phyloP scores from a whole-genome alignment of 805 yeast genomes.

The Ogataea parapolymorpha region DNA sequence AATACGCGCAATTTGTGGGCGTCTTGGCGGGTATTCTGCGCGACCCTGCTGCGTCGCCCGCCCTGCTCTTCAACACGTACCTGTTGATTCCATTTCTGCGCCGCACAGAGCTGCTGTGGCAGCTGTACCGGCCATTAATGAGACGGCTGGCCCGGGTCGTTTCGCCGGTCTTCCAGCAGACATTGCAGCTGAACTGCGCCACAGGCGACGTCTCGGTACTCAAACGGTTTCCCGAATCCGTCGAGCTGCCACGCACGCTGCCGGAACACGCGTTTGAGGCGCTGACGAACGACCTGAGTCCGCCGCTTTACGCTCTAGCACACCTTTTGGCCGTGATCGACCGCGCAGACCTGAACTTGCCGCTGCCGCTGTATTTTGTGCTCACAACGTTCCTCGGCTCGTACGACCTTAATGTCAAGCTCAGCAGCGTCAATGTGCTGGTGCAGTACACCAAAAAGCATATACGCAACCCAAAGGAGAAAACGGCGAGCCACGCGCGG shows the following conservation, averaged over 20 bases:
- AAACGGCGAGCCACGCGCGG: constrained; percentile 21
- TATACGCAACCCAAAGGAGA: constrained; percentile 10
- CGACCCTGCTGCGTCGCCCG: constrained; percentile 4
- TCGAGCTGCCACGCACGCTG: constrained; percentile 22
- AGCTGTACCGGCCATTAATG: constrained; percentile 23
- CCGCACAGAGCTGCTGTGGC: constrained; percentile 7
- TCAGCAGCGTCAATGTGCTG: constrained; percentile 29
- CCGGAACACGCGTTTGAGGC: constrained; percentile 16
- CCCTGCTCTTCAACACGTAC: constrained; percentile 23
- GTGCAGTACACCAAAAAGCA: constrained; percentile 24
- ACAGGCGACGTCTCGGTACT: constrained; percentile 12
- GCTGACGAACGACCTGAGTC: constrained; percentile 21
- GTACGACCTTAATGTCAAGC: constrained; percentile 23
- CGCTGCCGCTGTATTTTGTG: constrained; percentile 28
- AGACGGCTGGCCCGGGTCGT: constrained; percentile 19
- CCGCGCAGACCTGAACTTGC: constrained; percentile 12
- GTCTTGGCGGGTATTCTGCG: constrained; percentile 15
- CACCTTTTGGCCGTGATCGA: constrained; percentile 17
- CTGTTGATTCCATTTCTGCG: constrained; percentile 27
- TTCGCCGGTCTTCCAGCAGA: constrained; percentile 22
- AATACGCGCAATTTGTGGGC: constrained; percentile 17
- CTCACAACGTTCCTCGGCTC: constrained; percentile 24
- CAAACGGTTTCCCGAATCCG: constrained; percentile 14
- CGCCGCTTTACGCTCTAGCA: constrained; percentile 26
- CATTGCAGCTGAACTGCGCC: constrained; percentile 19